Evolutionary conservation across 2,329 filamentous ascomycete genomes (phyloP).

Genomic region (Fusarium sp.): DNA sequence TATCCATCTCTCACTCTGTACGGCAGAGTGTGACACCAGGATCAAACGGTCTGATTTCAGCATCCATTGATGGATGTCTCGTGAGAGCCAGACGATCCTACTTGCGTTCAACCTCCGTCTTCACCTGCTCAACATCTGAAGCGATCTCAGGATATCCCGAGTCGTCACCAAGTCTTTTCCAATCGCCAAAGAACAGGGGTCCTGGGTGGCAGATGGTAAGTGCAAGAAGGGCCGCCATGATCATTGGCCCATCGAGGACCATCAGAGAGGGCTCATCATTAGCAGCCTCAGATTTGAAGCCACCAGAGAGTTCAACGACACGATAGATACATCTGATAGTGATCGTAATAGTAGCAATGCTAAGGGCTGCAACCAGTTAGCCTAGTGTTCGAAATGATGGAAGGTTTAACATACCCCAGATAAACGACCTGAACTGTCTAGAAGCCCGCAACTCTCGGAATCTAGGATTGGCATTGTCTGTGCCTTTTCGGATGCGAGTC

Average conservation of each 20-base stretch:
- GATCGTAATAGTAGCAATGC: not conserved
- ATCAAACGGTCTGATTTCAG: not conserved
- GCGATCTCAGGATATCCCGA: not conserved
- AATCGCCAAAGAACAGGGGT: not conserved
- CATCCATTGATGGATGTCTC: not conserved
- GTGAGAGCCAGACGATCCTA: not conserved
- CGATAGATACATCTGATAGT: slow-evolving; percentile 33
- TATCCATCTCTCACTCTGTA: not conserved
- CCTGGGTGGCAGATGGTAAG: slow-evolving; percentile 30
- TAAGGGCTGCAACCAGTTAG: not conserved
- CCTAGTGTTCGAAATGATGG: not conserved
- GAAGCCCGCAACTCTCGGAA: slow-evolving; percentile 12
- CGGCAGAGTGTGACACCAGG: too few species aligned
- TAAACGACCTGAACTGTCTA: slow-evolving; percentile 12
- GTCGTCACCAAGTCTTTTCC: not conserved
- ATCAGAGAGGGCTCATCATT: slow-evolving; percentile 35
- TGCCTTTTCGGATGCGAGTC: not conserved
- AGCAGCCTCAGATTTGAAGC: slow-evolving; percentile 28
- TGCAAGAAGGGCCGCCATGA: slow-evolving; percentile 22
- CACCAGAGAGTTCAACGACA: slow-evolving; percentile 29
- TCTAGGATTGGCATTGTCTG: not conserved
- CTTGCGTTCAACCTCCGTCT: not conserved
- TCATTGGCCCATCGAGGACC: slow-evolving; percentile 38
- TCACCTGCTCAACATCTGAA: not conserved
- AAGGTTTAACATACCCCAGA: not conserved